Base-by-base conservation (phyloP, 1,284 basidiomycete genomes). In the Leccinum pachyderme region DNA sequence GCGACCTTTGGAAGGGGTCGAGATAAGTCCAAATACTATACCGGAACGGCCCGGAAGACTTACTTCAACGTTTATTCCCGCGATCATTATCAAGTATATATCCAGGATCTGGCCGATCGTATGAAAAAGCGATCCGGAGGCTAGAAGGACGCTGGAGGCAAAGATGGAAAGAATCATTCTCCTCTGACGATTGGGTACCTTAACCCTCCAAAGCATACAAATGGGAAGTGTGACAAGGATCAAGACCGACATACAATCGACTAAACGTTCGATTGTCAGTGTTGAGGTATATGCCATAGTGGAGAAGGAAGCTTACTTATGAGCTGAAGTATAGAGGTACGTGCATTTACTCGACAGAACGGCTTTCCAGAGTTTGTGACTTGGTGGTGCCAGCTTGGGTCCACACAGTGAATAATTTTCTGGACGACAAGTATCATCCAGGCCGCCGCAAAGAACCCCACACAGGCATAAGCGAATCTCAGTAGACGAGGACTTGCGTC, bases 81-180 rank as follows among this genome's bases (percentile, higher is more conserved):
- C 53, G 8, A 56, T 27, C 44, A 50, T 49, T 8, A 64, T 29
- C 9, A 41, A 2, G 2, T 33, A 47, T 11, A 53, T 44, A 22
- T 49, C 15, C 9, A 55, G 51, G 13, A 66, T 44, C 6, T 65
- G 61, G 15, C 55, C 66, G 5, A 60, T 12, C 1, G 47, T 52
- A 18, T 67, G 65, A 18, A 62, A 58, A n/a, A 67, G 50, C 5
- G 63, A 52, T 28, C 47, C 63, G 2, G 66, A 28, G 12, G 58
- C 59, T 5, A 60, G 37, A n/a, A 68, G 6, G 15, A 66, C 33
- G 15, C 63, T 60, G 9, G 67, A 66, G 15, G 61, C 51, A n/a
- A 68, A 66, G 29, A 65, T 56, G 5, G 41, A 57, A 24, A 66
- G 57, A 31, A 71, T 67, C 65, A 69, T 67, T 25, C 63, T 54